Conservation (phyloP, 495 filamentous ascomycete genomes). For the Lophium mytilinum region DNA sequence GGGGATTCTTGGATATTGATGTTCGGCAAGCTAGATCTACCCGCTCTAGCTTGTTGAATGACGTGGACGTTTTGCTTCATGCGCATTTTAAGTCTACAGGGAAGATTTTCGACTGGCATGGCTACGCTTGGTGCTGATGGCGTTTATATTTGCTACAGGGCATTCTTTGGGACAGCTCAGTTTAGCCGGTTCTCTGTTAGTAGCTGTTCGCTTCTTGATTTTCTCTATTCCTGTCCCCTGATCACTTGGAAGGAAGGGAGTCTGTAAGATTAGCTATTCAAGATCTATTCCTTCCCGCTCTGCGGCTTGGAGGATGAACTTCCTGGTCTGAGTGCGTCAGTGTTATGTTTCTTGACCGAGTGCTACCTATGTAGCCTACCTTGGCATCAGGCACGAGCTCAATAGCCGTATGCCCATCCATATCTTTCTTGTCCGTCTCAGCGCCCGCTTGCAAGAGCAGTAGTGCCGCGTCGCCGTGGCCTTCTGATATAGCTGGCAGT, state of each 20-base stretch:
- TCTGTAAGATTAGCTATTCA: slow-evolving; percentile 20
- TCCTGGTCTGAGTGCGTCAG: slow-evolving; percentile 46
- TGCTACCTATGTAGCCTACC: slow-evolving; percentile 31
- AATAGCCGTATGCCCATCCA: slow-evolving; percentile 63
- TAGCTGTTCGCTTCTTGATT: background rate
- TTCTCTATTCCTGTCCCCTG: background rate
- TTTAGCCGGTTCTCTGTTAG: no score
- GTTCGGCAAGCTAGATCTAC: background rate
- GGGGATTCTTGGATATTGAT: slow-evolving; percentile 30
- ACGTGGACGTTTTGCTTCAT: background rate
- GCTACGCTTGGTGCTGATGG: no score
- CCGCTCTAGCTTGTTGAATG: no score
- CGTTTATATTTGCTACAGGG: no score
- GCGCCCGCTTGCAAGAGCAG: slow-evolving; percentile 76
- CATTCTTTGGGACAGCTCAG: no score
- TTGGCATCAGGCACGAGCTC: slow-evolving; percentile 78
- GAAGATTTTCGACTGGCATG: no score
- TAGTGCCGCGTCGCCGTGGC: slow-evolving; percentile 83
- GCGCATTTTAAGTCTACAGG: background rate
- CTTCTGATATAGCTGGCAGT: slow-evolving; percentile 59
- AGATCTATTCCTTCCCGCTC: slow-evolving; percentile 81
- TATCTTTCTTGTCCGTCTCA: slow-evolving; percentile 69
- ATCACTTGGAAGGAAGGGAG: background rate
- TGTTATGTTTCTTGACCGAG: background rate
- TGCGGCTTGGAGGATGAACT: slow-evolving; percentile 70